Percentiles rank a stretch among this genome's conserved stretches.
Evolutionary conservation across 495 filamentous ascomycete genomes (phyloP).

Genomic region (Chaetomium fimeti): DNA sequence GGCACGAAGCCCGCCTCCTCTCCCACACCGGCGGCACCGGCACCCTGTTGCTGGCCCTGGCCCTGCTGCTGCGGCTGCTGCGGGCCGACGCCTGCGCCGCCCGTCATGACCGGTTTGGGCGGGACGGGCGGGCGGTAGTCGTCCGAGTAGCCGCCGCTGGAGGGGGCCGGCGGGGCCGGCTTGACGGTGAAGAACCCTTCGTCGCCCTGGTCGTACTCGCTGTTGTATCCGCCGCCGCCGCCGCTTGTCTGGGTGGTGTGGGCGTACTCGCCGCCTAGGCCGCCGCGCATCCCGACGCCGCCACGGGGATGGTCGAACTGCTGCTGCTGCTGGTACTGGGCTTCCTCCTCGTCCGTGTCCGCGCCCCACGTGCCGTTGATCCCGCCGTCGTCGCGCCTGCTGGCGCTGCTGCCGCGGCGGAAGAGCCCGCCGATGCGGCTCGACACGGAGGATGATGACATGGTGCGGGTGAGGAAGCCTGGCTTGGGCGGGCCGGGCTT

Average conservation of each 20-base stretch:
- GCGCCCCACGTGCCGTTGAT: constrained; percentile 52
- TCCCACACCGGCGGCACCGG: background rate
- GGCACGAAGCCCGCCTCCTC: constrained; percentile 26
- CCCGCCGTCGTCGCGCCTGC: constrained; percentile 45
- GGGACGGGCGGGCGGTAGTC: constrained; percentile 4
- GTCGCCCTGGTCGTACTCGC: background rate
- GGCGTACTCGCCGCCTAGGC: constrained; percentile 33
- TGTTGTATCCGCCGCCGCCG: background rate
- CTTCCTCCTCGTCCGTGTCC: constrained; percentile 40
- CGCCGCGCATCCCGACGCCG: constrained; percentile 39
- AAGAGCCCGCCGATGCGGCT: constrained; percentile 50
- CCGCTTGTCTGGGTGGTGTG: constrained; percentile 25
- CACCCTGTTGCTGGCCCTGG: background rate
- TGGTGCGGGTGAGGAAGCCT: constrained; percentile 58
- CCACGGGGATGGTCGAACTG: background rate
- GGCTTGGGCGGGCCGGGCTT: constrained; percentile 48
- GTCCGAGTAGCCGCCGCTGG: background rate
- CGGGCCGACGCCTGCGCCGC: constrained; percentile 4
- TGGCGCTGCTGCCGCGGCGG: constrained; percentile 50
- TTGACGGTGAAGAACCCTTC: too few species aligned
- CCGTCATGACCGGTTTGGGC: constrained; percentile 21
- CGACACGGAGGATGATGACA: constrained; percentile 32
- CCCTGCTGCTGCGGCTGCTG: background rate
- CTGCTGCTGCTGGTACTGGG: constrained; percentile 22
- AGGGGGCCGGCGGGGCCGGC: too few species aligned